Conservation (phyloP, 2,329 filamentous ascomycete species). For the Teratosphaeria epicoccoides region DNA sequence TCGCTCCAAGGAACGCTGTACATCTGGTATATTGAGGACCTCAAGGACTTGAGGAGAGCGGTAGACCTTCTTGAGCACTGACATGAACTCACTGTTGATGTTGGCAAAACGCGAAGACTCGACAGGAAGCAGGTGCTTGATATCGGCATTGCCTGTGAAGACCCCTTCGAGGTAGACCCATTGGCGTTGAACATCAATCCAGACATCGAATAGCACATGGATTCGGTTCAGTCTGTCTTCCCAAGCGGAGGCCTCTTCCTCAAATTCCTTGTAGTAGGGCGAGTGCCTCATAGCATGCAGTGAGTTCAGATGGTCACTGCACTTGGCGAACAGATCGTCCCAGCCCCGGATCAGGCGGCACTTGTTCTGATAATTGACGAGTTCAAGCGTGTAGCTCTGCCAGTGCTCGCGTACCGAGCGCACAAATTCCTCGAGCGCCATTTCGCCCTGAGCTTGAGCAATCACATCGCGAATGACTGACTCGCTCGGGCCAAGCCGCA, state of each 20-base stretch:
- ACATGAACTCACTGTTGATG: slow-evolving; percentile 97
- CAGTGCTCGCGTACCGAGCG: slow-evolving; percentile 94
- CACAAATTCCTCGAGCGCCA: slow-evolving; percentile 95
- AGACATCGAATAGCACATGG: slow-evolving; percentile 95
- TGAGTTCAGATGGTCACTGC: slow-evolving; percentile 94
- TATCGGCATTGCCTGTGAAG: slow-evolving; percentile 96
- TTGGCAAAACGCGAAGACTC: slow-evolving; percentile 97
- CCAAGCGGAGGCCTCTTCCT: slow-evolving; percentile 92
- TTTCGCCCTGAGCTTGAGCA: slow-evolving; percentile 89
- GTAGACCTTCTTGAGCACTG: slow-evolving; percentile 99
- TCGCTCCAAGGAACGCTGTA: slow-evolving; percentile 90
- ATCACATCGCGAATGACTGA: slow-evolving; percentile 85
- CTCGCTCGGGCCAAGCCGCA: slow-evolving; percentile 82
- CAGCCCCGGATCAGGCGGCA: slow-evolving; percentile 94
- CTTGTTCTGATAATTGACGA: slow-evolving; percentile 97
- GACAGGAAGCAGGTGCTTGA: slow-evolving; percentile 93
- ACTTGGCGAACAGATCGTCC: slow-evolving; percentile 97
- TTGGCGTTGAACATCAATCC: slow-evolving; percentile 99
- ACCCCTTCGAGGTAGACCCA: slow-evolving; percentile 99
- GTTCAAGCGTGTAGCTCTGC: slow-evolving; percentile 87
- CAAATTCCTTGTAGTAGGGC: slow-evolving; percentile 98
- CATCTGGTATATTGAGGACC: slow-evolving; percentile 87
- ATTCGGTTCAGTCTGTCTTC: slow-evolving; percentile 97
- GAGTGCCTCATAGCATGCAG: slow-evolving; percentile 98
- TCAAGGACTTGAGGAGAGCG: slow-evolving; percentile 93